phyloP scores from a whole-genome alignment of 148 eudicot species.

The Selenicereus undatus region DNA sequence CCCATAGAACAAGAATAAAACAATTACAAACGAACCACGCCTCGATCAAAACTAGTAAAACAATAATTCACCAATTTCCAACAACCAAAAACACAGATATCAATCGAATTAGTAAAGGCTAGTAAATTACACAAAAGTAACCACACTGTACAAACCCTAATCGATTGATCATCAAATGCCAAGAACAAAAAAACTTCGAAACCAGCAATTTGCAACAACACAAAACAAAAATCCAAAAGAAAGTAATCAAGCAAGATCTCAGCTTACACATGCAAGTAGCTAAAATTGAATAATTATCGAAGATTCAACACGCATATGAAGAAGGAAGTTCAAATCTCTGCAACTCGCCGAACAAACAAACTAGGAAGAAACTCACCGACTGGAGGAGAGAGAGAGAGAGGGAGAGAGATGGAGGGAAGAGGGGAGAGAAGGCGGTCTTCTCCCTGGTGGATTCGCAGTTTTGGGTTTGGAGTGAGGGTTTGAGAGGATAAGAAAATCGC shows the following conservation, averaged over 20 bases:
- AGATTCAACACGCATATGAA: neutral
- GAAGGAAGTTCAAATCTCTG: neutral
- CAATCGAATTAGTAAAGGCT: neutral
- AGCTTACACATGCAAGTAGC: slow-evolving; percentile 1
- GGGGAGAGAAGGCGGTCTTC: neutral
- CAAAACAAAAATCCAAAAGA: neutral
- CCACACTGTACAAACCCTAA: neutral
- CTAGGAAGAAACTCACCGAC: neutral
- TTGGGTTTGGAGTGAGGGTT: neutral
- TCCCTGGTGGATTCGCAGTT: neutral
- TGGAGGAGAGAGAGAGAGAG: neutral
- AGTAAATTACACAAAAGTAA: neutral
- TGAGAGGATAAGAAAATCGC: neutral
- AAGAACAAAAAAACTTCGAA: neutral
- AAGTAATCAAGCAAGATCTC: neutral
- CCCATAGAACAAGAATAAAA: neutral
- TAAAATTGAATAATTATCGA: neutral
- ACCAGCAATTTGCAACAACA: neutral
- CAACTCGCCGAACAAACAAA: neutral
- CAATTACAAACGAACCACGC: neutral
- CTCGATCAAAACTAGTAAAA: neutral
- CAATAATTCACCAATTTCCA: neutral
- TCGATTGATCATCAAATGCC: neutral
- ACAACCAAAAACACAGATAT: neutral
- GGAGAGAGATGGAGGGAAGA: neutral